Evolutionary conservation across 371 early-diverging fungal genomes (phyloP), one percentile per base, ranked within the genome.

Genomic region (Nematocida ausubeli): DNA sequence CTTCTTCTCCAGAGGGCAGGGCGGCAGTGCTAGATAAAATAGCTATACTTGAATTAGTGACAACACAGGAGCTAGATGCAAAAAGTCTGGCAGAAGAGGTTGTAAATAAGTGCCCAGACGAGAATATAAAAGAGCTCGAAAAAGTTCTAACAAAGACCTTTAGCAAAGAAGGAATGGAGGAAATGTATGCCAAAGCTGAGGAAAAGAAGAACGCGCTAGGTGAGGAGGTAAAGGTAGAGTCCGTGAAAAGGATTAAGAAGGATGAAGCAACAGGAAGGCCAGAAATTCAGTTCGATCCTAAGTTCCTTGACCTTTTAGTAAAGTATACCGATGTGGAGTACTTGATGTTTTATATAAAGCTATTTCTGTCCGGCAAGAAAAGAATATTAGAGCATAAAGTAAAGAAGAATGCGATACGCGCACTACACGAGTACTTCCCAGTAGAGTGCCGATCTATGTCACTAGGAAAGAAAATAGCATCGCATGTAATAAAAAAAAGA

Each of bases 381-480:
- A 35, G 78, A 75, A 55, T 75, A 12, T 39, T 75, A n/a, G 78
- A 75, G 65, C 57, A 75, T 37, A 37, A 40, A 12, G 51, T 75
- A 4, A 75, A 75, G 35, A 75, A 75, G 49, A 35, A 39, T 9
- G 65, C 65, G 3, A 54, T 75, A 16, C 0, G 19, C 16, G 40
- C 40, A 42, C 54, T 75, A 16, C 67, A 66, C 24, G 55, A 54
- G 28, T 14, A 50, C 1, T 75, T 75, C 30, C 78, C 78, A 24
- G 47, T 24, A 14, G 40, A 26, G 2, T 75, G 50, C 28, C 16
- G 39, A 26, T 28, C 12, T 37, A 37, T 35, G 22, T 75, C 78
- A 32, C 30, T 75, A 19, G 78, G 78, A 49, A 75, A 75, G 37
- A 75, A 64, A 57, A 75, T 75, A 35, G 62, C 78, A 19, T 51